Base-by-base conservation (phyloP, 345 rosid genomes). In the Carallia pectinifolia region DNA sequence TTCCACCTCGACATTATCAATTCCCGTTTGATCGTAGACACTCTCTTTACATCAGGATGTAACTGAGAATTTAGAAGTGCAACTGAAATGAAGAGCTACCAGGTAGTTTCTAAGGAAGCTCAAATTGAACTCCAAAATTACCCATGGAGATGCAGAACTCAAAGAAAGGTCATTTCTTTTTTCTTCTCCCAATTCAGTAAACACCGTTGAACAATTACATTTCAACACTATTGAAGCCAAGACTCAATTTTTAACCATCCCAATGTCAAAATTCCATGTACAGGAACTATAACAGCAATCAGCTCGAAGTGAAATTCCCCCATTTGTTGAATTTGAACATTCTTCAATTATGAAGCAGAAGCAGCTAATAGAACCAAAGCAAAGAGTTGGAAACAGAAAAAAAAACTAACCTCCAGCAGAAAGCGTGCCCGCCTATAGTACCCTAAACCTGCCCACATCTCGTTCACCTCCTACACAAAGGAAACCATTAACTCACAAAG, bases 401-500 rank as follows among this genome's bases (percentile, higher is more conserved):
- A 59, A 67, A 3, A 52, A 47, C 74, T 75, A 72, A 94, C 97
- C 94, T 94, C 96, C 66, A 88, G 78, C 47, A 91, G 86, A 81
- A 89, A 94, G 65, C 98, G 95, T 16, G 95, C 97, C 34, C 97
- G 84, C 77, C 98, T 82, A 63, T 94, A 94, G 79, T 94, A 94
- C 9, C 97, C 97, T 69, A 94, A 75, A 58, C 98, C 97, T 34
- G 98, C 98, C 97, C 97, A 94, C 91, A 94, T 87, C 73, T 94
- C 92, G 71, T 94, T 94, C 71, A 91, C 97, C 81, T 94, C 97
- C 97, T 94, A 86, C 81, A 47, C 17, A 7, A 44, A 60, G 37
- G 56, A 64, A 61, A 59, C 34, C 33, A 54, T 36, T 30, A 10
- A 56, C 4, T 23, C 62, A 48, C 31, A 13, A 2, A 12, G 50